A percentile compares a stretch with the other conserved stretches of the same genome.
Evolutionary conservation across 169 alveolate species (phyloP).

Genomic region (Plasmodium gaboni): DNA sequence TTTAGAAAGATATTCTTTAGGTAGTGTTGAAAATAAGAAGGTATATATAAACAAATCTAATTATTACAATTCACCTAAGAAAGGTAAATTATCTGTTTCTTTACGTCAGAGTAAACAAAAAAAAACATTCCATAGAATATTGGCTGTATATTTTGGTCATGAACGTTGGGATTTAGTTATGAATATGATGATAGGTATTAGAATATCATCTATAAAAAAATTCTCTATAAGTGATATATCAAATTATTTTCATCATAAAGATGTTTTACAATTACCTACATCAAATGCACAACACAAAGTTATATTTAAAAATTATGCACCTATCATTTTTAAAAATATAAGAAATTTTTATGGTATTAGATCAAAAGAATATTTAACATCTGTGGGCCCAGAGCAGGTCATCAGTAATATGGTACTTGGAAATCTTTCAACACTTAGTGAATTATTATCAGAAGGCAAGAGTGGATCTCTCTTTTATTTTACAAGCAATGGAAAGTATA

Average conservation of each 20-base stretch:
- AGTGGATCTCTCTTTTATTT: constrained; percentile 97
- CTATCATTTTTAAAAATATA: constrained; percentile 95
- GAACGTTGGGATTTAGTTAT: constrained; percentile 93
- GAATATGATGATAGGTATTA: constrained; percentile 93
- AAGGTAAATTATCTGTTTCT: constrained; percentile 58
- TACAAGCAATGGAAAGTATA: constrained; percentile 93
- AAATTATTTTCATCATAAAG: constrained; percentile 35
- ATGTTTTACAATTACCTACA: constrained; percentile 36
- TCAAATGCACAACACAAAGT: constrained; percentile 63
- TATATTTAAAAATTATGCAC: constrained; percentile 95
- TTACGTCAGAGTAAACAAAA: constrained; percentile 46
- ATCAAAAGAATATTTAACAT: constrained; percentile 93
- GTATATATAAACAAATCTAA: constrained; percentile 47
- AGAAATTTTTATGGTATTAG: constrained; percentile 92
- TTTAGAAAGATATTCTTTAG: constrained; percentile 35
- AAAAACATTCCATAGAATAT: constrained; percentile 11
- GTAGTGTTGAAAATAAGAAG: constrained; percentile 13
- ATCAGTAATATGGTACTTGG: constrained; percentile 96
- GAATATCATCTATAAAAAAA: constrained; percentile 85
- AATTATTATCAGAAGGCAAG: constrained; percentile 95
- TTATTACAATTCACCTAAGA: constrained; percentile 18
- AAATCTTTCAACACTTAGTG: constrained; percentile 94
- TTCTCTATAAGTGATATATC: constrained; percentile 6
- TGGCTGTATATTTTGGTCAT: constrained; percentile 92
- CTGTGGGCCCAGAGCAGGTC: constrained; percentile 97